These are phyloP conservation scores for Mycena latifolia DNA, from an alignment of 768 basidiomycete species.

Conservation along the genomic window DNA sequence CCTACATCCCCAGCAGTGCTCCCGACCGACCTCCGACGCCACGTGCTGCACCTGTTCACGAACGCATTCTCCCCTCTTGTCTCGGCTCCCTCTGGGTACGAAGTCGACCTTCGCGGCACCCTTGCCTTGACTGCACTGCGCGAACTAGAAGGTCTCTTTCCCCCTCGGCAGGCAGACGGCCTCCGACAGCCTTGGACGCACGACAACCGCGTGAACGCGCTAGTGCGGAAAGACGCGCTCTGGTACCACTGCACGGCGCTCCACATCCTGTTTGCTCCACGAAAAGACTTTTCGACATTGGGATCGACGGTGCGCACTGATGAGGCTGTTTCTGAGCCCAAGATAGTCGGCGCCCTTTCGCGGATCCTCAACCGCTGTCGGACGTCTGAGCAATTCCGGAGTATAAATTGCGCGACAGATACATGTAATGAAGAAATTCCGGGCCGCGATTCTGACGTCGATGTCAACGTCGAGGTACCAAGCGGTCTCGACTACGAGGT, in stretches of 20 bases:
- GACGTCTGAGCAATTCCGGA: neutral
- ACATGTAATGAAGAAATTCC: constrained; percentile 14
- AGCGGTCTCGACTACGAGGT: constrained; percentile 34
- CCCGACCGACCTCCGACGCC: constrained; percentile 43
- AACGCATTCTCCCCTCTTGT: constrained; percentile 34
- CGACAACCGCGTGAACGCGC: constrained; percentile 48
- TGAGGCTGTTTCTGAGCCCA: constrained; percentile 18
- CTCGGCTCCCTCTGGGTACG: constrained; percentile 31
- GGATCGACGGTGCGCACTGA: neutral
- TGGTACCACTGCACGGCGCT: constrained; percentile 67
- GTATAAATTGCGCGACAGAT: constrained; percentile 20
- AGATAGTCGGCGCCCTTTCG: constrained; percentile 25
- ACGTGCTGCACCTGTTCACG: constrained; percentile 45
- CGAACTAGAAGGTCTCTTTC: constrained; percentile 51
- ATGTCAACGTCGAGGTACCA: constrained; percentile 1
- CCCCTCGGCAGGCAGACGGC: constrained; percentile 24
- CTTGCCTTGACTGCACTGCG: constrained; percentile 54
- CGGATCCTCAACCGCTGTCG: constrained; percentile 30
- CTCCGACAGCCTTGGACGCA: constrained; percentile 19
- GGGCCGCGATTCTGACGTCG: constrained; percentile 22
- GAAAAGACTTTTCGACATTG: too few species aligned
- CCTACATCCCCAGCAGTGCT: constrained; percentile 11
- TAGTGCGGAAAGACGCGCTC: constrained; percentile 61
- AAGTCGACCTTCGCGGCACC: constrained; percentile 40
- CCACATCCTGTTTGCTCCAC: constrained; percentile 48